Conservation (phyloP, 2,329 filamentous ascomycete species). For the Fusarium sarcochroum region DNA sequence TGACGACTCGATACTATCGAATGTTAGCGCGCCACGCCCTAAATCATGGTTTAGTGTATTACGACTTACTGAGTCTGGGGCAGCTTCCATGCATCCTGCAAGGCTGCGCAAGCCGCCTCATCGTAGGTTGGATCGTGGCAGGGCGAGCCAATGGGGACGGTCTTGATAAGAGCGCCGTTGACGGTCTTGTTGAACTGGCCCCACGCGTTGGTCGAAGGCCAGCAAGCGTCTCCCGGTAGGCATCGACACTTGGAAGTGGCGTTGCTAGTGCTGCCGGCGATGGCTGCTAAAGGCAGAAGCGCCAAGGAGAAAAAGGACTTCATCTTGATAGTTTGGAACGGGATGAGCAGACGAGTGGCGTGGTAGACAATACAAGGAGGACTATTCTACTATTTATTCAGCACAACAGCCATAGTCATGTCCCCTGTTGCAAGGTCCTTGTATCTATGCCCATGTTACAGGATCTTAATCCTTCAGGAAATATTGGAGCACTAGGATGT, state of each 20-base stretch:
- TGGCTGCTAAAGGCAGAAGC: conserved; percentile 32
- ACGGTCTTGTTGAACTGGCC: conserved; percentile 64
- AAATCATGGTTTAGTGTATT: not conserved
- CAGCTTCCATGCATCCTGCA: conserved; percentile 60
- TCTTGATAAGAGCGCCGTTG: conserved; percentile 64
- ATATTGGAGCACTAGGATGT: conserved; percentile 17
- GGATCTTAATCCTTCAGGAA: conserved; percentile 3
- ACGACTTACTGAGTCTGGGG: conserved; percentile 61
- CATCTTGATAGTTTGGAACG: conserved; percentile 28
- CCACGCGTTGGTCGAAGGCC: conserved; percentile 65
- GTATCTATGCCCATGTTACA: not conserved
- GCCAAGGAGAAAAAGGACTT: conserved; percentile 32
- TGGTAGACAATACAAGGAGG: not conserved
- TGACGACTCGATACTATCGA: conserved; percentile 39
- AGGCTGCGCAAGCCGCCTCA: conserved; percentile 56
- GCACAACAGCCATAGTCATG: too few species aligned
- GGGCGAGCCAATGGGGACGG: conserved; percentile 63
- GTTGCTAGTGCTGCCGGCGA: conserved; percentile 8
- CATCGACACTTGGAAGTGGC: conserved; percentile 57
- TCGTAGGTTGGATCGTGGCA: conserved; percentile 67
- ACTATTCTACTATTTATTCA: conserved; percentile 16
- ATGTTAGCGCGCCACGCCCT: conserved; percentile 7
- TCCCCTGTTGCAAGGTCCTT: not conserved
- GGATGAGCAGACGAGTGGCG: conserved; percentile 16
- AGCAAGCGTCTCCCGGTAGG: conserved; percentile 66